Evolutionary conservation across 2,329 filamentous ascomycete genomes (phyloP).

Genomic region (Endoconidiophora polonica): DNA sequence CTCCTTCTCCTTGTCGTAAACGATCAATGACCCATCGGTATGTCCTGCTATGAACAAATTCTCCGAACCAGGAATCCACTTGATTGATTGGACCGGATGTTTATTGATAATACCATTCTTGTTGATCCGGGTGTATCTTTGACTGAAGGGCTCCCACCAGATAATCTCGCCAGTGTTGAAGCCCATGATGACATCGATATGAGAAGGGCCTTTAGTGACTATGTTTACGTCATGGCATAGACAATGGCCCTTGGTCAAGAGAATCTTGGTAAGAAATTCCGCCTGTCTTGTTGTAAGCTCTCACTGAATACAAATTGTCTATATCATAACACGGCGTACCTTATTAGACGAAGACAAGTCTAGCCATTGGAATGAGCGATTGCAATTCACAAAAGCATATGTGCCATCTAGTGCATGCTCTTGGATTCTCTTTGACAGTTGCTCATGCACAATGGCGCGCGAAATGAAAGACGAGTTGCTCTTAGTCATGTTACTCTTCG

Average conservation of each 20-base stretch:
- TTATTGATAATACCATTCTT: constrained; percentile 90
- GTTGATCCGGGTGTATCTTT: constrained; percentile 88
- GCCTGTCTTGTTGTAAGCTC: constrained; percentile 29
- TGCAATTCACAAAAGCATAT: constrained; percentile 90
- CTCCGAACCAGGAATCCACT: constrained; percentile 88
- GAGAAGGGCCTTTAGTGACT: constrained; percentile 58
- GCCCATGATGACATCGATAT: constrained; percentile 85
- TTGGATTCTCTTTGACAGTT: constrained; percentile 56
- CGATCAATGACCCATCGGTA: constrained; percentile 75
- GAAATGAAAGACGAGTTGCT: constrained; percentile 98
- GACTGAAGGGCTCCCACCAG: constrained; percentile 95
- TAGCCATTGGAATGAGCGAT: constrained; percentile 89
- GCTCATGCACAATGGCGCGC: constrained; percentile 82
- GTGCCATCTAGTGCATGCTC: constrained; percentile 65
- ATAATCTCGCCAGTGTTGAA: constrained; percentile 95
- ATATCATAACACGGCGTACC: constrained; percentile 21
- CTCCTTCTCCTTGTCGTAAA: constrained; percentile 96
- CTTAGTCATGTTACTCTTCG: constrained; percentile 96
- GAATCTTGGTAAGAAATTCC: constrained; percentile 85
- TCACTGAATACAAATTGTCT: not conserved
- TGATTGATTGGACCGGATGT: constrained; percentile 70
- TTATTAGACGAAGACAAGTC: constrained; percentile 66
- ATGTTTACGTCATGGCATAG: constrained; percentile 86
- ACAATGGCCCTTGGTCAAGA: constrained; percentile 93
- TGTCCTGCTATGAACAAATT: constrained; percentile 84